These are phyloP conservation scores for Aurinia saxatilis DNA, from an alignment of 345 rosid genomes.

Conservation along the genomic window DNA sequence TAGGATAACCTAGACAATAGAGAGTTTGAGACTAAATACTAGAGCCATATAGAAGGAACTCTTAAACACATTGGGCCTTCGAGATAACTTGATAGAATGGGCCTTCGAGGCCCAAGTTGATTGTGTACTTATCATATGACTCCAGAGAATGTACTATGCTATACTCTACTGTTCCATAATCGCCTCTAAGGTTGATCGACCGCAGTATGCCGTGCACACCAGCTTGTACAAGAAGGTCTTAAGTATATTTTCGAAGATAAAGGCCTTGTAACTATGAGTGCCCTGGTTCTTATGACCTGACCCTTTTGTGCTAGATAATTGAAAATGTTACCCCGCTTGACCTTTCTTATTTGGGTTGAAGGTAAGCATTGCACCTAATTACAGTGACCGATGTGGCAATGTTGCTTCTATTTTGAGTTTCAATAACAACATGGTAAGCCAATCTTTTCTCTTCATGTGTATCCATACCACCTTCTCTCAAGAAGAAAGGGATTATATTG, in stretches of 20 bases:
- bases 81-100: no score
- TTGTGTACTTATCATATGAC: no score
- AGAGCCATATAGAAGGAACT: no score
- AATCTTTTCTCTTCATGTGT: neutral
- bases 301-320: neutral
- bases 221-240: constrained; percentile 99
- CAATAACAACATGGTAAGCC: constrained; percentile 88
- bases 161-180: no score
- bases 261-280: constrained; percentile 92
- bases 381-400: constrained; percentile 98
- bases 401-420: constrained; percentile 98
- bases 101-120: no score
- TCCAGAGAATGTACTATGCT: no score
- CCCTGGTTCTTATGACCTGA: neutral
- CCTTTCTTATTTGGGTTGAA: constrained; percentile 27
- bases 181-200: constrained; percentile 82
- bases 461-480: neutral
- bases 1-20: no score
- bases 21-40: no score
- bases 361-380: constrained; percentile 99
- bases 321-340: constrained; percentile 4
- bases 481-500: neutral
- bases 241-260: constrained; percentile 99
- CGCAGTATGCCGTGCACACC: constrained; percentile 99
- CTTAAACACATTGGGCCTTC: no score